phyloP scores from a whole-genome alignment of 352 stramenopile genomes.

The Pythium sp. region DNA sequence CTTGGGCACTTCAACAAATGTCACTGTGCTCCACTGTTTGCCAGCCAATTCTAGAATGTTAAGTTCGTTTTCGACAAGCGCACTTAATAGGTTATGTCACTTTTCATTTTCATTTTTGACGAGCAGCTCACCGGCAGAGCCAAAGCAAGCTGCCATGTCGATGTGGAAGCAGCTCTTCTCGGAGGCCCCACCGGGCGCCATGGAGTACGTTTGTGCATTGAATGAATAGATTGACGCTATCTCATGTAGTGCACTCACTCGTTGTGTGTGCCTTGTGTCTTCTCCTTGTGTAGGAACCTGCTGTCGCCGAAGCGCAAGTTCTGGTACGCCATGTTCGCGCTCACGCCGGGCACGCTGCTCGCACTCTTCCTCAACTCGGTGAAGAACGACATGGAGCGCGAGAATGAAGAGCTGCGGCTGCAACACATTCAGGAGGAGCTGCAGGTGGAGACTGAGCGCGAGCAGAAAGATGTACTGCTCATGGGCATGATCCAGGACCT shows the following conservation, averaged over 20 bases:
- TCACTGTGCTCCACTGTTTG: background rate
- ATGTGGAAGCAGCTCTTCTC: constrained; percentile 77
- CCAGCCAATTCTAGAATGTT: background rate
- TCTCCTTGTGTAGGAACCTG: constrained; percentile 36
- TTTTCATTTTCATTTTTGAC: background rate
- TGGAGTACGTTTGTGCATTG: constrained; percentile 45
- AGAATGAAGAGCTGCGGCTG: constrained; percentile 56
- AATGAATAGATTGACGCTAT: background rate
- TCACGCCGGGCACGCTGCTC: constrained; percentile 61
- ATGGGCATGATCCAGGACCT: constrained; percentile 56
- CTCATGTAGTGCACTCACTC: background rate
- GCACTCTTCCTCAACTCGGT: constrained; percentile 71
- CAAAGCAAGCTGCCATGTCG: constrained; percentile 14
- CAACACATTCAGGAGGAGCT: constrained; percentile 45
- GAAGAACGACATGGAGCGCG: constrained; percentile 61
- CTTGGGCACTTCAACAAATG: background rate
- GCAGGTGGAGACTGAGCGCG: constrained; percentile 29
- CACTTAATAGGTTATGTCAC: background rate
- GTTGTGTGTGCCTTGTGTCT: background rate
- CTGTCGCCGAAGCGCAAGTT: constrained; percentile 61
- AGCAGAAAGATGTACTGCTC: constrained; percentile 55
- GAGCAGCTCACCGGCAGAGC: background rate
- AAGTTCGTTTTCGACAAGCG: background rate
- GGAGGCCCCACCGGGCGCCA: constrained; percentile 55
- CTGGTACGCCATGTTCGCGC: constrained; percentile 66